phyloP scores from a whole-genome alignment of 1,139 yeast species.

The Kodamaea sp. region DNA sequence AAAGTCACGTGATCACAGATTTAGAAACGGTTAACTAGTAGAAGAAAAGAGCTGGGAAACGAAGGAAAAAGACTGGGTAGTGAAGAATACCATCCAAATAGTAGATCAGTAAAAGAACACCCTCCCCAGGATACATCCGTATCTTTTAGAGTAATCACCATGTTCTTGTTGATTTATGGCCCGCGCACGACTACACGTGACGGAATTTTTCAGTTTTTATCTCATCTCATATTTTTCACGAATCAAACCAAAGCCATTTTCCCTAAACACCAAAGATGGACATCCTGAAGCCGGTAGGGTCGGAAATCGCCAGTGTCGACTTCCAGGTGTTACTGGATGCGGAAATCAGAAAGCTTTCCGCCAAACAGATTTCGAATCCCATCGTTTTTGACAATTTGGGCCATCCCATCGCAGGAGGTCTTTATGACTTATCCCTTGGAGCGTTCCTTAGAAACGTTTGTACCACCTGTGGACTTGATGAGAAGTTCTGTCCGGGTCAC shows the following conservation, averaged over 20 bases:
- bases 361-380: conserved; percentile 93
- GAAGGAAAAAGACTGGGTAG: too few relatives aligned
- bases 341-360: conserved; percentile 84
- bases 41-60: too few relatives aligned
- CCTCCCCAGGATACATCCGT: too few relatives aligned
- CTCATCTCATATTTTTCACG: conserved; percentile 7
- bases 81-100: too few relatives aligned
- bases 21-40: too few relatives aligned
- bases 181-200: conserved; percentile 5
- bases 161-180: conserved; percentile 1
- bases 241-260: too few relatives aligned
- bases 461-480: conserved; percentile 95
- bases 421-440: conserved; percentile 91
- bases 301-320: conserved; percentile 90
- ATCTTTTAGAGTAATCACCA: not conserved
- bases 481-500: conserved; percentile 95
- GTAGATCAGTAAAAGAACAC: too few relatives aligned
- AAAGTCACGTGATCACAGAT: too few relatives aligned
- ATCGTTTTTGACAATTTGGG: conserved; percentile 93
- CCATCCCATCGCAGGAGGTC: conserved; percentile 91
- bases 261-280: conserved; percentile 68
- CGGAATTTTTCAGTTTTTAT: conserved; percentile 2
- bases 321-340: conserved; percentile 81
- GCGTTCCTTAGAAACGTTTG: conserved; percentile 88
- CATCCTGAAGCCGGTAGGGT: conserved; percentile 93